Evolutionary conservation across 2,329 filamentous ascomycete species (phyloP).

Genomic region (Claviceps humidiphila): DNA sequence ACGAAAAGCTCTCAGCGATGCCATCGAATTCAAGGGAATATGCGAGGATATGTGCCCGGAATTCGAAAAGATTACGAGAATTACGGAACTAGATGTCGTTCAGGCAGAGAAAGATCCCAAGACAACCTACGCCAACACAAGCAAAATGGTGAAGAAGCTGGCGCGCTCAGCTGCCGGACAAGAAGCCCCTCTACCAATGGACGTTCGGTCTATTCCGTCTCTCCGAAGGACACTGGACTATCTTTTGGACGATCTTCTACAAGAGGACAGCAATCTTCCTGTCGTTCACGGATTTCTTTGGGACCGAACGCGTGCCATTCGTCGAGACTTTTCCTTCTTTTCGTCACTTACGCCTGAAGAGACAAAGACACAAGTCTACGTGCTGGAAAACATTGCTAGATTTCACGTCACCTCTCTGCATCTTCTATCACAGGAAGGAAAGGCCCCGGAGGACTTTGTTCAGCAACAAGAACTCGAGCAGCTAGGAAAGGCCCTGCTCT

Average conservation of each 20-base stretch:
- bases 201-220: conserved; percentile 47
- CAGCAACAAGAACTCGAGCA: conserved; percentile 57
- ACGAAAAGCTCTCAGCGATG: conserved; percentile 47
- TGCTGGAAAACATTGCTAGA: conserved; percentile 51
- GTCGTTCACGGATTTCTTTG: conserved; percentile 50
- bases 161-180: conserved; percentile 56
- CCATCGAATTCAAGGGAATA: conserved; percentile 53
- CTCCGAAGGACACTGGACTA: conserved; percentile 50
- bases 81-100: conserved; percentile 46
- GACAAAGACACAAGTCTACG: conserved; percentile 45
- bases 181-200: conserved; percentile 53
- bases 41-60: conserved; percentile 59
- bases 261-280: conserved; percentile 40
- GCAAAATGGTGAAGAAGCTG: conserved; percentile 52
- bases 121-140: conserved; percentile 32
- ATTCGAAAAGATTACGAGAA: conserved; percentile 50
- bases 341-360: conserved; percentile 45
- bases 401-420: conserved; percentile 55
- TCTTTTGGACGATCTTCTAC: conserved; percentile 45
- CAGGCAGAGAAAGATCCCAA: conserved; percentile 37
- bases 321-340: conserved; percentile 56
- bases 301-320: conserved; percentile 54
- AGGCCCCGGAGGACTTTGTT: conserved; percentile 46
- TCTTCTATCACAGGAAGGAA: conserved; percentile 43
- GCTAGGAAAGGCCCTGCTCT: conserved; percentile 50